Evolutionary conservation across 495 filamentous ascomycete genomes (phyloP).

Genomic region (Penicillium bialowiezense): DNA sequence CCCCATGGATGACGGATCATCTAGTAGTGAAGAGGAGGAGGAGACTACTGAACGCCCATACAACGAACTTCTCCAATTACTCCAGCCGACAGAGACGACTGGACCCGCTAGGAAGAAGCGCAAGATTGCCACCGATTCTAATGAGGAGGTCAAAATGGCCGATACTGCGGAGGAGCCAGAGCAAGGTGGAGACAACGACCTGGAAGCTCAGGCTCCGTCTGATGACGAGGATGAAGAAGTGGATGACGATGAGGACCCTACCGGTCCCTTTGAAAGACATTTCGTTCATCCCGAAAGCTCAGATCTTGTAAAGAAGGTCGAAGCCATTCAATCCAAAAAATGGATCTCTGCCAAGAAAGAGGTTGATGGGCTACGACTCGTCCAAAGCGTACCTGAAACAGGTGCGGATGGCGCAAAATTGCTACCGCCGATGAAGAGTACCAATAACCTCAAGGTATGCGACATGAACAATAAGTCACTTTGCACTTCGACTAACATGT

Average conservation of each 20-base stretch:
- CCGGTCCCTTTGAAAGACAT: conserved; percentile 78
- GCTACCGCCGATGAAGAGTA: conserved; percentile 37
- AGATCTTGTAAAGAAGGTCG: conserved; percentile 50
- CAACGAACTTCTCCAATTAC: conserved; percentile 62
- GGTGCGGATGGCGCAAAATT: conserved; percentile 23
- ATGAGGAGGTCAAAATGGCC: conserved; percentile 13
- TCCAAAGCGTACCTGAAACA: conserved; percentile 39
- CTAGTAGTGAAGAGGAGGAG: conserved; percentile 44
- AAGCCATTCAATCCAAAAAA: conserved; percentile 50
- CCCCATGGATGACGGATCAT: conserved; percentile 33
- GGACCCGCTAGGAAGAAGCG: conserved; percentile 63
- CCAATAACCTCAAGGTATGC: conserved; percentile 35
- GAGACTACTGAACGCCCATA: conserved; percentile 51
- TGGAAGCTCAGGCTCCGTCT: conserved; percentile 38
- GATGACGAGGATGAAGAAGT: conserved; percentile 42
- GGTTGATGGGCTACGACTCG: conserved; percentile 44
- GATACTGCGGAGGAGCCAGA: conserved; percentile 25
- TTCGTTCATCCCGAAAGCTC: conserved; percentile 63
- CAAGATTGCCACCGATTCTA: conserved; percentile 51
- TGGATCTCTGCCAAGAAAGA: conserved; percentile 52
- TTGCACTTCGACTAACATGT: conserved; percentile 4
- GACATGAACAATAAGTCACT: no score
- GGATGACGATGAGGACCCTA: conserved; percentile 35
- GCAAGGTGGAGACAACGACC: conserved; percentile 20
- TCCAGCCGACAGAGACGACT: conserved; percentile 49